Conservation (phyloP, 1,139 yeast species). For the Debaryomycetaceae sp. region DNA sequence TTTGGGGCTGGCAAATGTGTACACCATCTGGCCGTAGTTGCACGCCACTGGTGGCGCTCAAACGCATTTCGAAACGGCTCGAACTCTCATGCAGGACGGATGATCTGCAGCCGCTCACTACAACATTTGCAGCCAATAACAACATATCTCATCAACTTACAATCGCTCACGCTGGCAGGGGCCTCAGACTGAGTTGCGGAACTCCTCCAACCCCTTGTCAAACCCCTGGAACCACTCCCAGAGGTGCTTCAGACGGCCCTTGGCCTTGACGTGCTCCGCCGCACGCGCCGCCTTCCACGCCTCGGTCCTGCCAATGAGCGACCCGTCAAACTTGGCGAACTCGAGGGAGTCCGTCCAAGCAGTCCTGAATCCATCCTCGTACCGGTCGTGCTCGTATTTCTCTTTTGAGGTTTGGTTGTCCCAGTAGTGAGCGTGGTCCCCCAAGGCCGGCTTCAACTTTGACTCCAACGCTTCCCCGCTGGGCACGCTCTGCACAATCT, state of each 20-base stretch:
- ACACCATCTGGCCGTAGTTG: conserved; percentile 3
- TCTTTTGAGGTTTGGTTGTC: conserved; percentile 49
- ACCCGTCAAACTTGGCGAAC: conserved; percentile 67
- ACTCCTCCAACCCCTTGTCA: conserved; percentile 50
- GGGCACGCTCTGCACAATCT: conserved; percentile 25
- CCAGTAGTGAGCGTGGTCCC: conserved; percentile 68
- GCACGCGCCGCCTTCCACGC: conserved; percentile 58
- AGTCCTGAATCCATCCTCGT: conserved; percentile 65
- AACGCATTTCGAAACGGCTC: too few species aligned
- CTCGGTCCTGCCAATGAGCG: conserved; percentile 65
- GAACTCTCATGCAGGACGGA: too few species aligned
- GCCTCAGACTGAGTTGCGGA: conserved; percentile 12
- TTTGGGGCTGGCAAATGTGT: neutral
- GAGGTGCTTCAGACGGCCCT: conserved; percentile 51
- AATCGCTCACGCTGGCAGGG: conserved; percentile 1
- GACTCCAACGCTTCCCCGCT: conserved; percentile 41
- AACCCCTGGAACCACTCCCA: conserved; percentile 95
- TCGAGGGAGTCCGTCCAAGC: conserved; percentile 71
- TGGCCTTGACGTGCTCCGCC: conserved; percentile 51
- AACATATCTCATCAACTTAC: too few species aligned
- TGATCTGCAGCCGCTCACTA: too few species aligned
- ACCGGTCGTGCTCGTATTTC: conserved; percentile 77
- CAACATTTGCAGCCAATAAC: too few species aligned
- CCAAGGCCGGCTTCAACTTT: conserved; percentile 31
- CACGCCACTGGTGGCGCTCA: too few species aligned